phyloP scores from a whole-genome alignment of 2,329 filamentous ascomycete species.

The Claviceps sp. region DNA sequence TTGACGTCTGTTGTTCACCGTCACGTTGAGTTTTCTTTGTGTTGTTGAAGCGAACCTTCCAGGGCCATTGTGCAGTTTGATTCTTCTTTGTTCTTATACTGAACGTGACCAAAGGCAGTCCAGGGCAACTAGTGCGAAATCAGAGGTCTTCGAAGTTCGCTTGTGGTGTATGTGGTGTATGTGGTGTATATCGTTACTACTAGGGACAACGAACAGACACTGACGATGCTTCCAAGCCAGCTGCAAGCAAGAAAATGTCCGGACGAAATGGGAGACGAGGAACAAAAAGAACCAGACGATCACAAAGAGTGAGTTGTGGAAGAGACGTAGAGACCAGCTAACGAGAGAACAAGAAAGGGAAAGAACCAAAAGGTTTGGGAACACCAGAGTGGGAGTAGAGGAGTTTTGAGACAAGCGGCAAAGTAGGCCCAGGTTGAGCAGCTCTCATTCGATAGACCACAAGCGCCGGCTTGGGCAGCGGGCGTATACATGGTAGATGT shows the following conservation, averaged over 20 bases:
- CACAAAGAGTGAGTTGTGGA: slow-evolving; percentile 17
- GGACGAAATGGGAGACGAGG: neutral
- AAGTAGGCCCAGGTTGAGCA: slow-evolving; percentile 12
- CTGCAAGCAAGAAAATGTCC: slow-evolving; percentile 7
- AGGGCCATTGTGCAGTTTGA: slow-evolving; percentile 19
- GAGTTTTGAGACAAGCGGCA: slow-evolving; percentile 35
- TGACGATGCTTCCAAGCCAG: slow-evolving; percentile 9
- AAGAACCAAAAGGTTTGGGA: slow-evolving; percentile 17
- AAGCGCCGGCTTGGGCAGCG: slow-evolving; percentile 20
- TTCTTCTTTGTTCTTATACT: neutral
- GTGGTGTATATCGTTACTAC: slow-evolving; percentile 1
- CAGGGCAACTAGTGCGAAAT: slow-evolving; percentile 3
- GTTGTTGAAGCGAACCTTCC: slow-evolving; percentile 23
- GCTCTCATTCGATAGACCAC: slow-evolving; percentile 17
- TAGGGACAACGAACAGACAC: slow-evolving; percentile 3
- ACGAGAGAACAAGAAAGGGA: slow-evolving; percentile 29
- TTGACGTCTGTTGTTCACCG: neutral
- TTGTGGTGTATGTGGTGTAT: neutral
- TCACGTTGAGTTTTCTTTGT: neutral
- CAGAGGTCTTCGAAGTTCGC: neutral
- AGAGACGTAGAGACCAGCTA: slow-evolving; percentile 41
- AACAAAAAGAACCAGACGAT: slow-evolving; percentile 19
- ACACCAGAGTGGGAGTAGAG: slow-evolving; percentile 26
- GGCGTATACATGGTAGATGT: slow-evolving; percentile 16
- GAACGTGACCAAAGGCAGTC: neutral